These are phyloP conservation scores for Pseudogymnoascus sp. DNA, from an alignment of 2,329 filamentous ascomycete genomes.

Conservation along the genomic window DNA sequence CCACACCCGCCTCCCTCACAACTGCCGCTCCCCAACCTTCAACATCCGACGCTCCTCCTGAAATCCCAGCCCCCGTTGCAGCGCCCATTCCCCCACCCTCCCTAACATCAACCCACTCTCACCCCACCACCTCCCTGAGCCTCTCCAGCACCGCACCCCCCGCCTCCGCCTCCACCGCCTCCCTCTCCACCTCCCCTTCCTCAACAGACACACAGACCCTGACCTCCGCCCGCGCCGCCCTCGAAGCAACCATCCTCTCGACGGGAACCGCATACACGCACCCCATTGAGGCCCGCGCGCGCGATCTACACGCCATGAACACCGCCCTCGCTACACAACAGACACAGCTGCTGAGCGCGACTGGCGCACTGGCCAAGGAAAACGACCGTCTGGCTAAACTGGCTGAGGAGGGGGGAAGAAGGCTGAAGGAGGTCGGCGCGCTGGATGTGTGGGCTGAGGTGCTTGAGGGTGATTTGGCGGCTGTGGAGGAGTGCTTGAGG, in stretches of 20 bases:
- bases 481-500: conserved; percentile 58
- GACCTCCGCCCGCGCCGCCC: conserved; percentile 49
- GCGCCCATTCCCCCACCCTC: background rate
- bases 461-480: conserved; percentile 60
- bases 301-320: conserved; percentile 62
- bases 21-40: background rate
- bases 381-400: conserved; percentile 58
- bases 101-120: conserved; percentile 1
- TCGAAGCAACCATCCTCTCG: conserved; percentile 44
- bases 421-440: conserved; percentile 71
- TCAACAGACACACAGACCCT: conserved; percentile 32
- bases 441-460: conserved; percentile 86
- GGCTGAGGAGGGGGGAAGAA: conserved; percentile 53
- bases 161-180: background rate
- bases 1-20: background rate
- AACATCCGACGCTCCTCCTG: background rate
- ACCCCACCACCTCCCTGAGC: conserved; percentile 3
- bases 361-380: conserved; percentile 53
- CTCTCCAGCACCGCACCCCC: conserved; percentile 9
- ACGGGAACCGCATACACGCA: conserved; percentile 65
- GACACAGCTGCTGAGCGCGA: conserved; percentile 54
- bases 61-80: background rate
- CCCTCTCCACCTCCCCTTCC: conserved; percentile 16
- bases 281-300: conserved; percentile 60
- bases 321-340: conserved; percentile 61